These are phyloP conservation scores for Kuraishia ogatae DNA, from an alignment of 805 yeast genomes.

Conservation along the genomic window DNA sequence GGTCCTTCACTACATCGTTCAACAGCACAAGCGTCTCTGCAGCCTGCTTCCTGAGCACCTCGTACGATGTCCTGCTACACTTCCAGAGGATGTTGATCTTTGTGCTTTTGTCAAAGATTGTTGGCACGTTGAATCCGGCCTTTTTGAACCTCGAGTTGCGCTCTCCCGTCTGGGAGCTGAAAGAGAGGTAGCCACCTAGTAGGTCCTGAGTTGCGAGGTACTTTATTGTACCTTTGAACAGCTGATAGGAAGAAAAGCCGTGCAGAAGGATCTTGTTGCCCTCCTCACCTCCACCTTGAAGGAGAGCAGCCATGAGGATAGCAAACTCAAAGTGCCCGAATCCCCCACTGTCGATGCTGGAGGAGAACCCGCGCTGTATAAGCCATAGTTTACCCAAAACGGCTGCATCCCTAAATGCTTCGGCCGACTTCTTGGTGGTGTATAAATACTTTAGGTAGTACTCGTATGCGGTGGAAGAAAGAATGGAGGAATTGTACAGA, in stretches of 20 bases:
- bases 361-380: conserved; percentile 72
- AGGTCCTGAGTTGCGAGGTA: conserved; percentile 79
- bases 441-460: conserved; percentile 70
- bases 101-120: conserved; percentile 67
- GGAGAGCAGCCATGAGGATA: conserved; percentile 66
- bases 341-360: conserved; percentile 57
- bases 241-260: conserved; percentile 89
- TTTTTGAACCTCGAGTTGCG: conserved; percentile 33
- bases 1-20: conserved; percentile 73
- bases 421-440: conserved; percentile 66
- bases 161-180: conserved; percentile 48
- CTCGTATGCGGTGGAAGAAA: conserved; percentile 60
- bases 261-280: conserved; percentile 72
- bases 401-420: conserved; percentile 81
- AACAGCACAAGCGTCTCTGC: conserved; percentile 56
- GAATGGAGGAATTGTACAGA: conserved; percentile 71
- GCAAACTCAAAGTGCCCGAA: conserved; percentile 92
- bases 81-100: conserved; percentile 76
- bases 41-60: conserved; percentile 56
- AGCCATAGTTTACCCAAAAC: conserved; percentile 86
- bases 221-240: conserved; percentile 81
- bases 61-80: conserved; percentile 63
- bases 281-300: conserved; percentile 72
- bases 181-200: conserved; percentile 55
- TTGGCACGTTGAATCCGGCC: conserved; percentile 65